phyloP scores from a whole-genome alignment of 73 alveolate species.

The Stentor coeruleus region DNA sequence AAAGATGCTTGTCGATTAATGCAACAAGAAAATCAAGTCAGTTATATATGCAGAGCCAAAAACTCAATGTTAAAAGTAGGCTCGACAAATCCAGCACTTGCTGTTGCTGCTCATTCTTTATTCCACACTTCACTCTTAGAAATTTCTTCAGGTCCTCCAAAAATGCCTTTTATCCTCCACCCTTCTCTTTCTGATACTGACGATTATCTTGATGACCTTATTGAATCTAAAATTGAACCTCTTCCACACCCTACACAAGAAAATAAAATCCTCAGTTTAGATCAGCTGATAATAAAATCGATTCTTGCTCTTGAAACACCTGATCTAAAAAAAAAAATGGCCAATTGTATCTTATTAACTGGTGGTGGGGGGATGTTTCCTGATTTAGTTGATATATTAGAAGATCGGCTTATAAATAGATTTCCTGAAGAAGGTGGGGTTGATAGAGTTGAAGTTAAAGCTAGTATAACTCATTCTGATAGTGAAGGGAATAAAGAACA shows the following conservation, averaged over 20 bases:
- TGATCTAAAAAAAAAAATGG: conserved; percentile 76
- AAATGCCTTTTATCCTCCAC: neutral
- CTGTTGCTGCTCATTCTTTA: conserved; percentile 15
- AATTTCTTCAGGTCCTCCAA: conserved; percentile 24
- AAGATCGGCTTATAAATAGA: conserved; percentile 78
- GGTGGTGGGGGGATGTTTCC: conserved; percentile 72
- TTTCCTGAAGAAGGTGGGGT: conserved; percentile 73
- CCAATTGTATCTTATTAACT: conserved; percentile 69
- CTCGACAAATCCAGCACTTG: conserved; percentile 7
- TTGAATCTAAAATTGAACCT: neutral
- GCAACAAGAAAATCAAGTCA: conserved; percentile 7
- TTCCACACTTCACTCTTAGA: conserved; percentile 22
- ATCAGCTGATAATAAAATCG: conserved; percentile 80
- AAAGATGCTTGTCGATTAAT: conserved; percentile 18
- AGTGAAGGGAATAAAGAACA: conserved; percentile 49
- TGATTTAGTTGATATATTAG: conserved; percentile 70
- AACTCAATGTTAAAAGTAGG: neutral
- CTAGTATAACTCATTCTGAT: conserved; percentile 28
- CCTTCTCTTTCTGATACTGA: conserved; percentile 8
- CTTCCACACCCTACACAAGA: conserved; percentile 33
- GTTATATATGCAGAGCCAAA: neutral
- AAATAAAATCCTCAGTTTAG: conserved; percentile 57
- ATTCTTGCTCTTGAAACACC: conserved; percentile 60
- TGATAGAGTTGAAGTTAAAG: conserved; percentile 77
- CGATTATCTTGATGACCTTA: conserved; percentile 16